These are phyloP conservation scores for Mortierella claussenii DNA, from an alignment of 192 early-diverging fungal species.

Conservation along the genomic window DNA sequence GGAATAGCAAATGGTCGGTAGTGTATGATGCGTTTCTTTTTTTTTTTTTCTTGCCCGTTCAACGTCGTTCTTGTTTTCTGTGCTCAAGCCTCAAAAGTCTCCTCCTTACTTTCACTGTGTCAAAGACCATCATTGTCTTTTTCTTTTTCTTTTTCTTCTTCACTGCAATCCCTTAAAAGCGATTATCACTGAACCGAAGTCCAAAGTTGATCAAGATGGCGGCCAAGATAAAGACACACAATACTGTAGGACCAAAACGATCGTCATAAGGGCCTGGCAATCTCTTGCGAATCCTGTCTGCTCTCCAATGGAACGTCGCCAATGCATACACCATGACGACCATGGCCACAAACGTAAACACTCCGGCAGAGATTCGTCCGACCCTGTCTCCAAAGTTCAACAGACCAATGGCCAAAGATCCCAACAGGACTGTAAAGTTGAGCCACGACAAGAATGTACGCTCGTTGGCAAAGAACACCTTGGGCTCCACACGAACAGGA, in stretches of 20 bases:
- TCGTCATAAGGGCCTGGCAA: constrained; percentile 83
- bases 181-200: constrained; percentile 20
- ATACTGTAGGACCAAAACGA: constrained; percentile 74
- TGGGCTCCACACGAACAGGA: constrained; percentile 86
- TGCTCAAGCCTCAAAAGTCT: not conserved
- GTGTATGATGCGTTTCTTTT: too few relatives aligned
- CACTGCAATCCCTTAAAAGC: not conserved
- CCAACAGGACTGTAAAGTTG: constrained; percentile 82
- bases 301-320: constrained; percentile 79
- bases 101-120: too few relatives aligned
- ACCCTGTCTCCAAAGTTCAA: constrained; percentile 85
- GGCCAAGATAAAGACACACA: constrained; percentile 72
- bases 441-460: constrained; percentile 93
- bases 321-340: constrained; percentile 84
- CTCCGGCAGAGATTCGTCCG: constrained; percentile 62
- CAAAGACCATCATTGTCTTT: too few relatives aligned
- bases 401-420: constrained; percentile 78
- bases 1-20: too few relatives aligned
- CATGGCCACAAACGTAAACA: constrained; percentile 76
- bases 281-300: constrained; percentile 70
- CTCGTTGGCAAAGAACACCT: constrained; percentile 96
- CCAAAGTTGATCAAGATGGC: constrained; percentile 79
- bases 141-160: not conserved
- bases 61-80: not conserved
- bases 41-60: too few relatives aligned